These are phyloP conservation scores for Boechera divaricarpa DNA, from an alignment of 345 rosid species.

Conservation along the genomic window DNA sequence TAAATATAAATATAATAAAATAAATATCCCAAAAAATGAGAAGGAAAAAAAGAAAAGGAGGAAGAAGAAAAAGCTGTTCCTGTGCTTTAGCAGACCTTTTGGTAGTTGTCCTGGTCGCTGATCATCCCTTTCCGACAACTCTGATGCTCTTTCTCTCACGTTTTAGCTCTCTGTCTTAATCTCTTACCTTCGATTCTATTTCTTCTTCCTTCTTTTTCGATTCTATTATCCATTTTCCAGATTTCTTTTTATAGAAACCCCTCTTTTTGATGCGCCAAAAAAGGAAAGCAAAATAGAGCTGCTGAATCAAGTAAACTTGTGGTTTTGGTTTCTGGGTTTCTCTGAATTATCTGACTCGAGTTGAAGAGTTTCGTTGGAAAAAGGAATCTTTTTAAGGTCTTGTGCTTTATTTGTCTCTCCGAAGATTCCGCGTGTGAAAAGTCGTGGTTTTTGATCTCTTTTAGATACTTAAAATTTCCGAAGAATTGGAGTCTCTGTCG, in stretches of 20 bases:
- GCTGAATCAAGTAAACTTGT: constrained; percentile 17
- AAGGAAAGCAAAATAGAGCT: constrained; percentile 21
- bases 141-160: constrained; percentile 50
- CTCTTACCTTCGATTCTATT: constrained; percentile 24
- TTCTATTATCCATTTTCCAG: constrained; percentile 32
- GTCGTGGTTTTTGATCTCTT: constrained; percentile 31
- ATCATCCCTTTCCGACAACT: constrained; percentile 69
- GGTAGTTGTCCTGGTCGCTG: constrained; percentile 66
- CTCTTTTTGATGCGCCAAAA: constrained; percentile 20
- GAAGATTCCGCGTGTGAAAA: constrained; percentile 42
- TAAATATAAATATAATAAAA: constrained; percentile 14
- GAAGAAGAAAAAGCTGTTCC: constrained; percentile 52
- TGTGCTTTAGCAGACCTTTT: constrained; percentile 51
- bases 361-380: constrained; percentile 27
- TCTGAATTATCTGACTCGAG: not conserved
- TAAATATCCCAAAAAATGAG: constrained; percentile 20
- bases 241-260: constrained; percentile 18
- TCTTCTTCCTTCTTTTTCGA: constrained; percentile 7
- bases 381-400: constrained; percentile 36
- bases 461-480: constrained; percentile 20
- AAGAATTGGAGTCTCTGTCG: constrained; percentile 33
- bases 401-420: constrained; percentile 29
- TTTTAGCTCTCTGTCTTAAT: constrained; percentile 35
- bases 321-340: constrained; percentile 26
- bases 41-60: constrained; percentile 3